Percentiles rank a stretch among this genome's conserved stretches.
These are phyloP conservation scores for Pachysandra terminalis DNA, from an alignment of 164 flowering plant genomes.

Conservation along the genomic window DNA sequence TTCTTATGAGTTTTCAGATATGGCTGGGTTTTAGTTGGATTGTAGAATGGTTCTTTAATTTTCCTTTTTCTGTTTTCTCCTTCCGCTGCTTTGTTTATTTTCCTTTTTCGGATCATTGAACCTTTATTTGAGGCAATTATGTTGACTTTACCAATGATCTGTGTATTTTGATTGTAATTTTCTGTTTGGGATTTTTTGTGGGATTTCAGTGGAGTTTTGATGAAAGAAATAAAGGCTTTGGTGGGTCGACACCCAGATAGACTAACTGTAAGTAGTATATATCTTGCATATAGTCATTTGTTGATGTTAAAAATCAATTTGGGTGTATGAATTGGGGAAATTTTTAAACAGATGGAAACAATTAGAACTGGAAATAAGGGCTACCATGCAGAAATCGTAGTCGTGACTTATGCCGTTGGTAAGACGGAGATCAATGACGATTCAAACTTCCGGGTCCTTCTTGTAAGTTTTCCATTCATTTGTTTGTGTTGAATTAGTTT, in stretches of 20 bases:
- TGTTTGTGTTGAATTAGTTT: neutral
- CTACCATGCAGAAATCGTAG: conserved; percentile 63
- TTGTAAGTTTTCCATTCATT: conserved; percentile 51
- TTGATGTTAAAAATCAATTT: neutral
- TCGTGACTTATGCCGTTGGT: conserved; percentile 64
- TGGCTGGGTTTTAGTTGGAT: neutral
- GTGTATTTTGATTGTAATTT: neutral
- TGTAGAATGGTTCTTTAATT: neutral
- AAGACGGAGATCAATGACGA: conserved; percentile 42
- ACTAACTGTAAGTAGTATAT: conserved; percentile 47
- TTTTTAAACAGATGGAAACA: conserved; percentile 55
- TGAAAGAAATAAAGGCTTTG: conserved; percentile 59
- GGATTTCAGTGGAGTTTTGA: conserved; percentile 57
- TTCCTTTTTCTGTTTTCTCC: neutral
- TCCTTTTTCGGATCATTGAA: neutral
- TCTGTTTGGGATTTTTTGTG: conserved; percentile 6
- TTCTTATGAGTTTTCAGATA: no score
- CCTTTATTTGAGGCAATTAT: no score
- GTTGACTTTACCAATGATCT: no score
- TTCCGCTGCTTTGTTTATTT: neutral
- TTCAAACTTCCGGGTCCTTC: conserved; percentile 81
- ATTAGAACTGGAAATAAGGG: conserved; percentile 59
- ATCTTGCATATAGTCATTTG: neutral
- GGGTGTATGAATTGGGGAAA: conserved; percentile 1
- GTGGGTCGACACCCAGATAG: conserved; percentile 76